Evolutionary conservation across 2,329 filamentous ascomycete genomes (phyloP).

Genomic region (Alternaria brassicae): DNA sequence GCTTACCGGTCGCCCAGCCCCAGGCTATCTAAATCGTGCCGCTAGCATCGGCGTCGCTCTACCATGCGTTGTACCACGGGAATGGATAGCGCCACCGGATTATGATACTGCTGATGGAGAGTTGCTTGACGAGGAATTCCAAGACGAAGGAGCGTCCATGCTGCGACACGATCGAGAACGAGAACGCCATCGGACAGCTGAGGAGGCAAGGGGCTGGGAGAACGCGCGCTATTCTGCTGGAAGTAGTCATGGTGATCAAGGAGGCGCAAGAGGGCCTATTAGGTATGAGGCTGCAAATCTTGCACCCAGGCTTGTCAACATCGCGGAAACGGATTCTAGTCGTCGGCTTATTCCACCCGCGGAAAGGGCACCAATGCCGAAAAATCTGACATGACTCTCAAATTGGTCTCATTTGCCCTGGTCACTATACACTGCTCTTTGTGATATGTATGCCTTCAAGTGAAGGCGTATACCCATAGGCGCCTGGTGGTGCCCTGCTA

Average conservation of each 20-base stretch:
- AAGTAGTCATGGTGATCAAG: conserved; percentile 42
- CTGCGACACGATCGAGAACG: conserved; percentile 53
- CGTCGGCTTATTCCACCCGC: conserved; percentile 53
- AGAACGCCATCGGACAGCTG: conserved; percentile 32
- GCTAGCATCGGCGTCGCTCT: conserved; percentile 82
- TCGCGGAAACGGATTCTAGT: conserved; percentile 53
- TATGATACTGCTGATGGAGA: conserved; percentile 75
- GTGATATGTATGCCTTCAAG: conserved; percentile 3
- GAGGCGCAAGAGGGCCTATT: conserved; percentile 45
- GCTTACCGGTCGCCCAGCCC: conserved; percentile 73
- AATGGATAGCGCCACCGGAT: conserved; percentile 83
- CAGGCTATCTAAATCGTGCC: conserved; percentile 80
- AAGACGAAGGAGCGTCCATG: conserved; percentile 67
- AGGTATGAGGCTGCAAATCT: conserved; percentile 39
- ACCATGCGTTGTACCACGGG: conserved; percentile 80
- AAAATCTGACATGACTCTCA: conserved; percentile 43
- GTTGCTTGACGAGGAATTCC: conserved; percentile 64
- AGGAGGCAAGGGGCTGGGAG: conserved; percentile 40
- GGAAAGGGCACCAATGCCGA: conserved; percentile 55
- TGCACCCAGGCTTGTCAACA: conserved; percentile 43
- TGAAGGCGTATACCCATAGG: not conserved
- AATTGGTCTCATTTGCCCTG: conserved; percentile 9
- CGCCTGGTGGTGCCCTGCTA: not conserved
- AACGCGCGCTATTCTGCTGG: conserved; percentile 39
- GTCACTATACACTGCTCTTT: conserved; percentile 4